Base-by-base conservation (phyloP, 495 filamentous ascomycete genomes). In the Penicillium fimorum region DNA sequence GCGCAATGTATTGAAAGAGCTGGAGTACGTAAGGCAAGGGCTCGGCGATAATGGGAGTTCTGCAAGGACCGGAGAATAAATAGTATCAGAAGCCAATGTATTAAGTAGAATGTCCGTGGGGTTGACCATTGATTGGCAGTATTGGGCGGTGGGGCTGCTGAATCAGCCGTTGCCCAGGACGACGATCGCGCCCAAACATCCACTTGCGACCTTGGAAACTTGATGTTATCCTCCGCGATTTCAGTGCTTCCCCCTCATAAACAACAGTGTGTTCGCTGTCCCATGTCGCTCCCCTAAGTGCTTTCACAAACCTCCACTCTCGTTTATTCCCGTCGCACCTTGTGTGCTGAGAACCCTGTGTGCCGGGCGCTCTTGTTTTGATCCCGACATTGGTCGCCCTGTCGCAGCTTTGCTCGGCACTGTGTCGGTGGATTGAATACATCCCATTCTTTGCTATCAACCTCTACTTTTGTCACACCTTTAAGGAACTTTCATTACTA, bases 81-180 rank as follows among this genome's bases (percentile, higher is more conserved):
- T 52, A 29, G 20, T 27, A 47, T 32, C 45, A 32, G 52, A 52
- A 37, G 47, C 37, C 37, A 46, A 55, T 56, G 50, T 50, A 40
- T 52, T 38, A 10, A 52, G 50, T 40, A 30, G 24, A 57, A 45
- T 45, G 35, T 58, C 54, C 56, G 62, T 59, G 56, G 61, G 61
- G 50, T 37, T 25, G 24, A 51, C 33, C 50, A 52, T 52, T 52
- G 1, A 27, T 24, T 24, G 59, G 70, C 70, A 71, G 63, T 63
- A 68, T 30, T n/a, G 50, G 64, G 66, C 64, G 65, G 68, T 61
- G 56, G 35, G 27, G 0, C 1, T n/a, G 54, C 48, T 69, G 70
- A 76, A 59, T 73, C 64, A 70, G 53, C 61, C 25, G 73, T 76
- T 76, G 68, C 73, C 64, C 60, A 15, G 52, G 67, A 58, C 59